Percentiles rank a stretch among this genome's conserved stretches.
Evolutionary conservation across 169 alveolate species (phyloP).

Genomic region (Babesia ovis): DNA sequence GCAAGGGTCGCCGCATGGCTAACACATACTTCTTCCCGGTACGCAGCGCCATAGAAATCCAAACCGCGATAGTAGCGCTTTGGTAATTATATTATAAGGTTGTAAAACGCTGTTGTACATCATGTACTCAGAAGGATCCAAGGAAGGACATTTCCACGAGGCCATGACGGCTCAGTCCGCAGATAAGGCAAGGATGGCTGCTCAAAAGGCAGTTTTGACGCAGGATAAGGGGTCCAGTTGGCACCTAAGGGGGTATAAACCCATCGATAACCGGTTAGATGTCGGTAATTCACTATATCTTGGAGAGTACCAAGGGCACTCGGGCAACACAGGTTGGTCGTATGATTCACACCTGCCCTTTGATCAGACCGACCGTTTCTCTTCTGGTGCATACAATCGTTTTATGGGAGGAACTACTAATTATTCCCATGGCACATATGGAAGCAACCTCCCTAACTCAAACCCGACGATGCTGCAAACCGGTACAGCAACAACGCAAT

Average conservation of each 20-base stretch:
- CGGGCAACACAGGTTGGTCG: constrained; percentile 50
- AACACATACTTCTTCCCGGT: neutral
- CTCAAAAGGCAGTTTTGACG: neutral
- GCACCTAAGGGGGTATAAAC: constrained; percentile 39
- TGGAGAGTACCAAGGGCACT: constrained; percentile 49
- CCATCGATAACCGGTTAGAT: constrained; percentile 26
- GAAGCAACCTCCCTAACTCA: neutral
- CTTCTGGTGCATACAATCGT: constrained; percentile 6
- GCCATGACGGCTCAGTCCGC: neutral
- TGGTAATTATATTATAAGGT: neutral
- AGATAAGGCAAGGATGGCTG: constrained; percentile 10
- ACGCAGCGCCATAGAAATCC: neutral
- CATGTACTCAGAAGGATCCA: constrained; percentile 6
- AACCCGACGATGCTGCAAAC: neutral
- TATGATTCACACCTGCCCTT: constrained; percentile 44
- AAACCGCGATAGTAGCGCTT: neutral
- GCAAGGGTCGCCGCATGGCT: neutral
- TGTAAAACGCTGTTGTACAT: neutral
- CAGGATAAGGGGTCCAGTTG: constrained; percentile 1
- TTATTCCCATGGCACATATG: constrained; percentile 8
- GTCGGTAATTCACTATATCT: constrained; percentile 34
- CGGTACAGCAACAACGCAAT: neutral
- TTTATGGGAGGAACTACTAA: constrained; percentile 13
- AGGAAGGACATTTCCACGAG: constrained; percentile 17
- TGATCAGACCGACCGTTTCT: constrained; percentile 32